A percentile compares a stretch with the other conserved stretches of the same genome.
Evolutionary conservation across 352 stramenopile species (phyloP).

Genomic region (Pythium utonaiense): DNA sequence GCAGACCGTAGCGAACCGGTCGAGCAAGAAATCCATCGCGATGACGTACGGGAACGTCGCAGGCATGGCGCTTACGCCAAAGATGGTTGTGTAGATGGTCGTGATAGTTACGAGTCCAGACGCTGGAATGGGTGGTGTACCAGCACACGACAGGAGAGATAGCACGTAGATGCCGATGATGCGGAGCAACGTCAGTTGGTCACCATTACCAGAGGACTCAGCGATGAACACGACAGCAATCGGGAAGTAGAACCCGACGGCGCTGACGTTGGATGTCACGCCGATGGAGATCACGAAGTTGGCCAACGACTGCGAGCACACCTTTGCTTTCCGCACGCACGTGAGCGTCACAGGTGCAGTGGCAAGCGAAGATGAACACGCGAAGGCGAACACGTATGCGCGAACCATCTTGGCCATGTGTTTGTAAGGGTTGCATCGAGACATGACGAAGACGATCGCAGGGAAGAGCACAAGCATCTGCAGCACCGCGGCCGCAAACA

Average conservation of each 20-base stretch:
- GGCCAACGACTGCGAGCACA: constrained; percentile 67
- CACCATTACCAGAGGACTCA: constrained; percentile 52
- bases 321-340: constrained; percentile 56
- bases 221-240: constrained; percentile 64
- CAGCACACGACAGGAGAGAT: constrained; percentile 44
- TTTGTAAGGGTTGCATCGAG: constrained; percentile 65
- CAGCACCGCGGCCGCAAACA: constrained; percentile 27
- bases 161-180: constrained; percentile 64
- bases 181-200: constrained; percentile 45
- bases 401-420: constrained; percentile 67
- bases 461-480: constrained; percentile 65
- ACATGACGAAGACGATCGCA: constrained; percentile 56
- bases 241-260: constrained; percentile 53
- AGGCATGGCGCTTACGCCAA: constrained; percentile 48
- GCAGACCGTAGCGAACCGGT: constrained; percentile 61
- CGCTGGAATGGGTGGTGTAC: constrained; percentile 54
- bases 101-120: constrained; percentile 47
- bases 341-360: constrained; percentile 64
- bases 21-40: constrained; percentile 67
- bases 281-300: constrained; percentile 78
- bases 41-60: constrained; percentile 58
- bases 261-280: constrained; percentile 62
- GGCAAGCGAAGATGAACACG: constrained; percentile 59
- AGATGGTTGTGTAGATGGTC: constrained; percentile 67
- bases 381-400: constrained; percentile 71